phyloP scores from a whole-genome alignment of 192 early-diverging fungal genomes.

The Geranomyces michiganensis region DNA sequence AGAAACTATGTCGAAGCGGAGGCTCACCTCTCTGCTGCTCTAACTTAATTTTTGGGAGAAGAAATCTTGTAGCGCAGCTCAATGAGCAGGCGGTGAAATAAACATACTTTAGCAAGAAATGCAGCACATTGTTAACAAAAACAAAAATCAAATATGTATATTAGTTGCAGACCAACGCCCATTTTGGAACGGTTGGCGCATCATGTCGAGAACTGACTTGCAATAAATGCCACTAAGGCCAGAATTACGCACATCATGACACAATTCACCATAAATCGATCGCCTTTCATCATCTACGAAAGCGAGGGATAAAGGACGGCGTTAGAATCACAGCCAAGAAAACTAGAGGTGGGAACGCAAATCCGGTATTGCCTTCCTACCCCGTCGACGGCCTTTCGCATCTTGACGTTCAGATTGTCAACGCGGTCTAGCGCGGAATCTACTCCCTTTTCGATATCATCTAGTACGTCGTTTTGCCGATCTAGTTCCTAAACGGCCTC shows the following conservation, averaged over 20 bases:
- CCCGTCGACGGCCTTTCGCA: constrained; percentile 58
- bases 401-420: constrained; percentile 61
- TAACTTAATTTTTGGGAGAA: too few relatives aligned
- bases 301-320: not conserved
- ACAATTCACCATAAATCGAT: constrained; percentile 66
- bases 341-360: too few relatives aligned
- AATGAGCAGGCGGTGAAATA: too few relatives aligned
- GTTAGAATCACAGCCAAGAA: not conserved
- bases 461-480: constrained; percentile 58
- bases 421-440: constrained; percentile 60
- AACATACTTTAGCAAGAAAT: too few relatives aligned
- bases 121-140: too few relatives aligned
- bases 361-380: constrained; percentile 20
- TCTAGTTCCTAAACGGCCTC: constrained; percentile 54
- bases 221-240: constrained; percentile 60
- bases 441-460: constrained; percentile 58
- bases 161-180: too few relatives aligned
- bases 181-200: too few relatives aligned
- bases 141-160: too few relatives aligned
- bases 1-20: too few relatives aligned
- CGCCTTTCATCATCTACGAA: constrained; percentile 64
- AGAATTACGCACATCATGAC: constrained; percentile 61
- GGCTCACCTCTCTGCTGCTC: too few relatives aligned
- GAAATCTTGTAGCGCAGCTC: too few relatives aligned
- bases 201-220: constrained; percentile 36